Conservation (phyloP, 2,329 filamentous ascomycete genomes). For the Trichoderma koningii region DNA sequence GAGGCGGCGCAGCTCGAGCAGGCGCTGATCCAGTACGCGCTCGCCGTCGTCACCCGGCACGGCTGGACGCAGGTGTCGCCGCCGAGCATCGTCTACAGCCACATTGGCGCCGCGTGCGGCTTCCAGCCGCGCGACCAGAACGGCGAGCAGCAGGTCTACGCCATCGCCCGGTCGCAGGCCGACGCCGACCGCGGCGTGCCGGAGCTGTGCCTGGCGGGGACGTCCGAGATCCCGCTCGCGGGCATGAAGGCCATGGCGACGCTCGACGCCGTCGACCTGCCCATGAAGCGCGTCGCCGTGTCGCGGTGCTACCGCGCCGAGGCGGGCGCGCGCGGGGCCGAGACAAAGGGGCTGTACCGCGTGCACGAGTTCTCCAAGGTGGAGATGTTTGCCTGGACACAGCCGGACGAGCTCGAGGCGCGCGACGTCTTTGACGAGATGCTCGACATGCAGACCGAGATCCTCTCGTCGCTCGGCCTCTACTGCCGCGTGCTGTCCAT, state of each 20-base stretch:
- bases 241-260: slow-evolving; percentile 80
- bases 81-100: slow-evolving; percentile 86
- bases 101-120: slow-evolving; percentile 87
- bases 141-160: slow-evolving; percentile 90
- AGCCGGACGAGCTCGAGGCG: slow-evolving; percentile 54
- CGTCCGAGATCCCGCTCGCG: slow-evolving; percentile 91
- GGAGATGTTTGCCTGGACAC: slow-evolving; percentile 92
- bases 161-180: slow-evolving; percentile 65
- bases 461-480: slow-evolving; percentile 74
- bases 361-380: slow-evolving; percentile 99
- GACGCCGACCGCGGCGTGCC: slow-evolving; percentile 66
- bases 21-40: slow-evolving; percentile 83
- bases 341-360: slow-evolving; percentile 92
- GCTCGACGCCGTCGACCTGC: slow-evolving; percentile 66
- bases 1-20: slow-evolving; percentile 94
- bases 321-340: slow-evolving; percentile 83
- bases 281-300: slow-evolving; percentile 76
- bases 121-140: slow-evolving; percentile 91
- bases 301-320: slow-evolving; percentile 96
- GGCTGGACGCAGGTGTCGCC: slow-evolving; percentile 83
- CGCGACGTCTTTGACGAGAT: slow-evolving; percentile 77
- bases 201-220: slow-evolving; percentile 76
- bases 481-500: slow-evolving; percentile 91
- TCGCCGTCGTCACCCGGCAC: slow-evolving; percentile 68
- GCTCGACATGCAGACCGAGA: slow-evolving; percentile 81